A percentile compares a stretch with the other conserved stretches of the same genome.
Evolutionary conservation across 1,284 basidiomycete species (phyloP).

Genomic region (Caloboletus firmus): DNA sequence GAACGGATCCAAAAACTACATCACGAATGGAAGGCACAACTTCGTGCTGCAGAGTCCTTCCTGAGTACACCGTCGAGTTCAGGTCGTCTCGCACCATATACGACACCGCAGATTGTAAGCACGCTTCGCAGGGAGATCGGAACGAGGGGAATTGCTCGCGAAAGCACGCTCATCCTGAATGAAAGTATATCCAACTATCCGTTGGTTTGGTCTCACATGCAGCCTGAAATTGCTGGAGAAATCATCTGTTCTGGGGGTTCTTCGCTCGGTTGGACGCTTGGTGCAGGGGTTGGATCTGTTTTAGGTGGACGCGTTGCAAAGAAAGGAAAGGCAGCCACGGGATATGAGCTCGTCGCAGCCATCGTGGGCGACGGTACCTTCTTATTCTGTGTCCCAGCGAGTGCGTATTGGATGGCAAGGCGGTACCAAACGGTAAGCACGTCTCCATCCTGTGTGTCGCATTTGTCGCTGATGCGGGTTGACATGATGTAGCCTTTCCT

Average conservation of each 20-base stretch:
- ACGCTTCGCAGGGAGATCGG: slow-evolving; percentile 47
- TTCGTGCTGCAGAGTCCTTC: slow-evolving; percentile 27
- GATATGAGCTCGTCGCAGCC: slow-evolving; percentile 52
- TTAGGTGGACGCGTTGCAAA: slow-evolving; percentile 43
- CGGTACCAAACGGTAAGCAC: slow-evolving; percentile 59
- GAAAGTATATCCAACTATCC: slow-evolving; percentile 63
- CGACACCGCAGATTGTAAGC: slow-evolving; percentile 49
- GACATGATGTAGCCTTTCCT: slow-evolving; percentile 55
- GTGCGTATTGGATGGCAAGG: slow-evolving; percentile 69
- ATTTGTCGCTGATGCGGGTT: background rate
- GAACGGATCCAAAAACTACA: slow-evolving; percentile 22
- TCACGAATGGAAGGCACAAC: slow-evolving; percentile 25
- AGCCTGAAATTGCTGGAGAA: slow-evolving; percentile 51
- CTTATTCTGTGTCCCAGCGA: slow-evolving; percentile 64
- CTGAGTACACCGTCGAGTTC: slow-evolving; percentile 4
- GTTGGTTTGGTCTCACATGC: slow-evolving; percentile 55
- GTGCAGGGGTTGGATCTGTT: slow-evolving; percentile 58
- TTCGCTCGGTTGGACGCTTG: slow-evolving; percentile 65
- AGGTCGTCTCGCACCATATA: slow-evolving; percentile 32
- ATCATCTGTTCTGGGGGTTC: slow-evolving; percentile 57
- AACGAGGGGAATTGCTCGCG: slow-evolving; percentile 21
- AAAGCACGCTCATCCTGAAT: slow-evolving; percentile 53
- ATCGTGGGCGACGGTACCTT: slow-evolving; percentile 71
- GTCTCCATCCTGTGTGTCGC: background rate
- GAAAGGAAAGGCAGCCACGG: slow-evolving; percentile 23